These are phyloP conservation scores for Nicotiana tomentosiformis DNA, from an alignment of 257 asterid genomes.

Conservation along the genomic window DNA sequence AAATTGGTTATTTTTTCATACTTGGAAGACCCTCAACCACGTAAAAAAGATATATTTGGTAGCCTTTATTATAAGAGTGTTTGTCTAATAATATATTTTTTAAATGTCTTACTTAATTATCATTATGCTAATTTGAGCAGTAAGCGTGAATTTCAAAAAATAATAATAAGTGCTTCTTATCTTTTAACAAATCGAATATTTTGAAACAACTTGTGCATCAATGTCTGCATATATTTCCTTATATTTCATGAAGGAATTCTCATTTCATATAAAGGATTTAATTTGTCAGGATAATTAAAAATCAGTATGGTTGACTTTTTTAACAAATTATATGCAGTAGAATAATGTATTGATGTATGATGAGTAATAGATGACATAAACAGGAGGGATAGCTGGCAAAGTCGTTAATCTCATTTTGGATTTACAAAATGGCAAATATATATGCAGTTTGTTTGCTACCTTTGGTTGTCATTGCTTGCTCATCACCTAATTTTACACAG, in stretches of 20 bases:
- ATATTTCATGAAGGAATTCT: not conserved
- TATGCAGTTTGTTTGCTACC: not conserved
- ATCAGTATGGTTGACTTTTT: not conserved
- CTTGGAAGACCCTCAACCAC: not conserved
- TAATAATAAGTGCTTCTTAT: not conserved
- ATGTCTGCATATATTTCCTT: not conserved
- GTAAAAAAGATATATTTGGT: not conserved
- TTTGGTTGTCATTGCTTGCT: not conserved
- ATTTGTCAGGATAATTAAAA: not conserved
- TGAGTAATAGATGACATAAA: not conserved
- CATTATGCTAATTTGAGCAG: not conserved
- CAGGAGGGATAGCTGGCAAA: not conserved
- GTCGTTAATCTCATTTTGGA: not conserved
- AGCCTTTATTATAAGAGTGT: no score
- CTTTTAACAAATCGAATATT: not conserved
- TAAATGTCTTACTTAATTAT: no score
- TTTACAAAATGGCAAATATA: not conserved
- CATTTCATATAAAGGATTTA: not conserved
- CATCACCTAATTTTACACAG: not conserved
- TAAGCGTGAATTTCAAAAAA: not conserved
- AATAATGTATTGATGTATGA: not conserved
- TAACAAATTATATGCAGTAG: not conserved
- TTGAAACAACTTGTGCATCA: not conserved
- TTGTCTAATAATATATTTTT: no score
- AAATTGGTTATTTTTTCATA: not conserved